These are phyloP conservation scores for Backusella luteola DNA, from an alignment of 192 early-diverging fungal species.

Conservation along the genomic window DNA sequence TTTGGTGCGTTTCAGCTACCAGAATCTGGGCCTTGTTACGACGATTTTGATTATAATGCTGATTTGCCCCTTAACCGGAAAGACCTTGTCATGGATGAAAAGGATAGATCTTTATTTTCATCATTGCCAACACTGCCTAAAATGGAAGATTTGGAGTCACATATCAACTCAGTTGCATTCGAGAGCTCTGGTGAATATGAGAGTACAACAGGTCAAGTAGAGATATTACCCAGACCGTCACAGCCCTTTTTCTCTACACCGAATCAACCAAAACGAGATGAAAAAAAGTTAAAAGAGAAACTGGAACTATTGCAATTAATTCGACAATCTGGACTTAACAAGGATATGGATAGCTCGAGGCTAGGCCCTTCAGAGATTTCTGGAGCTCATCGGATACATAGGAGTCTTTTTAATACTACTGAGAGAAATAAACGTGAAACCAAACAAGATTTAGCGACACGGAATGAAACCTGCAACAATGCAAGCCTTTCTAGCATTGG, in stretches of 20 bases:
- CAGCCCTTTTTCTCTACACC: not conserved
- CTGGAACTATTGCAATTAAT: constrained; percentile 19
- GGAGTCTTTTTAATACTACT: not conserved
- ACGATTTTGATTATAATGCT: not conserved
- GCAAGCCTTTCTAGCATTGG: not conserved
- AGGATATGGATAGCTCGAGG: not conserved
- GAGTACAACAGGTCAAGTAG: constrained; percentile 4
- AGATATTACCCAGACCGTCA: constrained; percentile 21
- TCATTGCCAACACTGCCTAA: constrained; percentile 14
- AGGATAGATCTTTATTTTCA: not conserved
- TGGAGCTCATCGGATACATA: not conserved
- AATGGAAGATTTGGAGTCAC: constrained; percentile 10
- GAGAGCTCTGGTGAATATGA: not conserved
- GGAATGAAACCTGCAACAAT: not conserved
- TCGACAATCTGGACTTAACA: not conserved
- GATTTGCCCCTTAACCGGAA: not conserved
- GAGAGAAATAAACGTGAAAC: not conserved
- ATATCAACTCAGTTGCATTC: not conserved
- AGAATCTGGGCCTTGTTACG: not conserved
- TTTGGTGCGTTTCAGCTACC: constrained; percentile 12
- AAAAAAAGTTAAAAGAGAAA: constrained; percentile 12
- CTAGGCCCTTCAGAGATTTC: not conserved
- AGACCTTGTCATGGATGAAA: not conserved
- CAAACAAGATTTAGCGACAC: not conserved
- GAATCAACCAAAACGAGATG: not conserved